Base-by-base conservation (phyloP, 208 protist species). In the Paratrypanosoma confusum region DNA sequence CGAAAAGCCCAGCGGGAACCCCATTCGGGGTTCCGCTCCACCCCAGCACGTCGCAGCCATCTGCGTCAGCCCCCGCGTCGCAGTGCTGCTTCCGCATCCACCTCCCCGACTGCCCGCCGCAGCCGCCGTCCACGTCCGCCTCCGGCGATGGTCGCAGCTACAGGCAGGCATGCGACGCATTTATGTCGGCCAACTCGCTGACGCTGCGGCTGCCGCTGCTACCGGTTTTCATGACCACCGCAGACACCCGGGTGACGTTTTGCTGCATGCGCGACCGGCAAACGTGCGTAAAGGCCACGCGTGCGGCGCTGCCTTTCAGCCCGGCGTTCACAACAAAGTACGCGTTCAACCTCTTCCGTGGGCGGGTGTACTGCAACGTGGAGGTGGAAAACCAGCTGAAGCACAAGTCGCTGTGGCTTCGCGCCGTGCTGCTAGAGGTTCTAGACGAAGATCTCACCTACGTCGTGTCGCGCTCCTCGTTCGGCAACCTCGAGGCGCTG, bases 351-450 rank as follows among this genome's bases (percentile, higher is more conserved):
- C 77, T 73, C 39, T 69, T 74, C 35, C 68, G 87, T 26, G 60
- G 65, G 7, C 72, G 76, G 36, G 71, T 91, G 22, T 87, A 87
- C 56, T 85, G 76, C 40, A 47, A 86, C 1, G 76, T 83, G 33
- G 60, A 45, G 26, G 56, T 83, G 53, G 39, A 44, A n/a, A 90
- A 85, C 33, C 33, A 65, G 5, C 58, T 90, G 23, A 26, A 53
- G 17, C 39, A 50, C 16, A 86, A 72, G 2, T 90, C 81, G 23
- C 56, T 90, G 24, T 86, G 77, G 76, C 39, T 90, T 46, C 81
- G 81, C 17, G 81, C 76, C 37, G 74, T 64, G 14, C 21, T 84
- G 38, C 61, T 90, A 26, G 58, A 70, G 34, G 48, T 89, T 5
- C 37, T 81, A 13, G 70, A 78, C 34, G 25, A 53, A 0, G 57